phyloP scores from a whole-genome alignment of 495 filamentous ascomycete genomes.

The Xylaria telfairii region DNA sequence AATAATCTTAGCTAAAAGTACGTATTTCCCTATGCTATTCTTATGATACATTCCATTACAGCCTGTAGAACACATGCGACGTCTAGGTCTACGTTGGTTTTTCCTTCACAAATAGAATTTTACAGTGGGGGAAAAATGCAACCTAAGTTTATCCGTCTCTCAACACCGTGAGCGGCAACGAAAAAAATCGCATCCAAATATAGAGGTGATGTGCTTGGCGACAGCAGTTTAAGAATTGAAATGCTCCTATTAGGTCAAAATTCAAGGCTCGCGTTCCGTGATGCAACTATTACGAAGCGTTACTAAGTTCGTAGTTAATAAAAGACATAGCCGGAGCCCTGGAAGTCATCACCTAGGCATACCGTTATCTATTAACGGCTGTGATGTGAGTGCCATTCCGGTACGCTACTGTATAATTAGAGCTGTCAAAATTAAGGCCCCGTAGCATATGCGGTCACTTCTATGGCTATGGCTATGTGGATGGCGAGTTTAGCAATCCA shows the following conservation, averaged over 20 bases:
- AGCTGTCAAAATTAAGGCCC: too few relatives aligned
- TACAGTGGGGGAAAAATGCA: neutral
- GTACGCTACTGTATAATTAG: too few relatives aligned
- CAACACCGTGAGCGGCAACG: neutral
- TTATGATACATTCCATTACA: too few relatives aligned
- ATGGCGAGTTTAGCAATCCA: too few relatives aligned
- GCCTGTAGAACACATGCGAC: too few relatives aligned
- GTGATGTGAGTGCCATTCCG: too few relatives aligned
- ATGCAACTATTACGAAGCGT: neutral
- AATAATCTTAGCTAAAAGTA: neutral
- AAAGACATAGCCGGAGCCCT: neutral
- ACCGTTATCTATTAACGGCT: too few relatives aligned
- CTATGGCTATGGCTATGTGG: too few relatives aligned
- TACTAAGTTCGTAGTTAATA: neutral
- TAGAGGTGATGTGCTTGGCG: neutral
- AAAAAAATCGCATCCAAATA: neutral
- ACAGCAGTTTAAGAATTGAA: neutral
- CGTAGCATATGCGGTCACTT: too few relatives aligned
- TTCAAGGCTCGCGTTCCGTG: neutral
- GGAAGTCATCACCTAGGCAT: neutral
- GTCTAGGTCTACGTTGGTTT: neutral
- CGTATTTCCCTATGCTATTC: too few relatives aligned
- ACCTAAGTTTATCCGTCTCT: neutral
- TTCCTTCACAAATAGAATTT: neutral
- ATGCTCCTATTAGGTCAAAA: neutral